These are phyloP conservation scores for Pueraria montana DNA, from an alignment of 306 rosid genomes.

Conservation along the genomic window DNA sequence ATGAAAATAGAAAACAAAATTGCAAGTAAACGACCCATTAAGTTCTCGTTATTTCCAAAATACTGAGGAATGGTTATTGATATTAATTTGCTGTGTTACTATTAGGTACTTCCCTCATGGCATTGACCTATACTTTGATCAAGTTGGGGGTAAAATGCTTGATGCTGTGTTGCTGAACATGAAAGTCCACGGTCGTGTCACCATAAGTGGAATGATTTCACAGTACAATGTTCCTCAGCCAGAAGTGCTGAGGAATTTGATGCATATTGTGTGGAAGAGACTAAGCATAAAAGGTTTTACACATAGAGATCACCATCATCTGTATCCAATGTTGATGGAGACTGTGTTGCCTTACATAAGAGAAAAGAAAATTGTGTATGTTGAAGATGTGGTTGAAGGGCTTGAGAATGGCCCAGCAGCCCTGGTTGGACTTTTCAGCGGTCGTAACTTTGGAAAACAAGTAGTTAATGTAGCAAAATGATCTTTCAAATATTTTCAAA, in stretches of 20 bases:
- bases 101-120: slow-evolving; percentile 51
- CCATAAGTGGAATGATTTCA: slow-evolving; percentile 53
- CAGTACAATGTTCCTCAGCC: slow-evolving; percentile 51
- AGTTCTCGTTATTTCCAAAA: not conserved
- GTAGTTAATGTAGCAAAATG: not conserved
- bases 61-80: not conserved
- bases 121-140: slow-evolving; percentile 53
- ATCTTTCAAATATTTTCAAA: no score
- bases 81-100: not conserved
- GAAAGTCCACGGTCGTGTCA: slow-evolving; percentile 47
- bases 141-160: slow-evolving; percentile 56
- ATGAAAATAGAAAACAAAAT: no score
- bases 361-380: slow-evolving; percentile 44
- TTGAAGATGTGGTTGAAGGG: slow-evolving; percentile 52
- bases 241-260: slow-evolving; percentile 46
- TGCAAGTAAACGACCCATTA: no score
- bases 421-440: slow-evolving; percentile 51
- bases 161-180: slow-evolving; percentile 52
- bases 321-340: slow-evolving; percentile 43
- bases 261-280: slow-evolving; percentile 42
- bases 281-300: slow-evolving; percentile 26
- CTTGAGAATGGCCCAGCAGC: slow-evolving; percentile 50
- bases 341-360: slow-evolving; percentile 46
- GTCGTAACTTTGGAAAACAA: slow-evolving; percentile 45
- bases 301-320: slow-evolving; percentile 41